Conservation (phyloP, 176 grass and related monocot genomes). For the Metroxylon sagu region DNA sequence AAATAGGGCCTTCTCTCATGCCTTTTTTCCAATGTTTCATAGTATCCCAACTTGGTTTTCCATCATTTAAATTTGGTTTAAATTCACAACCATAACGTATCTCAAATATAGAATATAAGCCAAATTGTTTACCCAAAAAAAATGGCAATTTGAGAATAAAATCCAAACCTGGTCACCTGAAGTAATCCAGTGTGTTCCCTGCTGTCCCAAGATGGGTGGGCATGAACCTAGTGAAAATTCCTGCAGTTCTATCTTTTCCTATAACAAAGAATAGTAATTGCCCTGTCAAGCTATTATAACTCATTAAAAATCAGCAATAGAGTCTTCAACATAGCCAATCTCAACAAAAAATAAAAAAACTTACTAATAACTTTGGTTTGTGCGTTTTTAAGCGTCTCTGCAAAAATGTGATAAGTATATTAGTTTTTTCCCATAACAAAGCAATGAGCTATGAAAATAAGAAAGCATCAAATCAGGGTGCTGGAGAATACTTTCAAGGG, state of each 20-base stretch:
- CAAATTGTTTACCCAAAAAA: no score
- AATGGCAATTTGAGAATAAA: no score
- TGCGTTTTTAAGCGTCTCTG: constrained; percentile 75
- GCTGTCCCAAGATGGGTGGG: constrained; percentile 70
- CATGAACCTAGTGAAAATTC: constrained; percentile 77
- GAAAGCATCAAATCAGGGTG: no score
- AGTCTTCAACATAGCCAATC: constrained; percentile 7
- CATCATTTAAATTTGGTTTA: no score
- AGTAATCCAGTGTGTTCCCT: constrained; percentile 78
- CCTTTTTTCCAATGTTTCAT: no score
- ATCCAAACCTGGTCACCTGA: constrained; percentile 52
- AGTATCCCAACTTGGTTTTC: no score
- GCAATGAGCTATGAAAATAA: neutral
- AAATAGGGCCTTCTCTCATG: no score
- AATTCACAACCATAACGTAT: no score
- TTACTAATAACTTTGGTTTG: constrained; percentile 86
- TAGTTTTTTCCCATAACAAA: constrained; percentile 15
- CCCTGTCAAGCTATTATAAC: constrained; percentile 15
- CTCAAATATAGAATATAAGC: no score
- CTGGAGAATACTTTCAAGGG: no score
- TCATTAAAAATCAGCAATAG: constrained; percentile 16
- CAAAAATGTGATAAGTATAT: constrained; percentile 21
- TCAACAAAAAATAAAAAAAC: constrained; percentile 16
- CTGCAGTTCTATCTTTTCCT: constrained; percentile 97
- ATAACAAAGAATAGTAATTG: constrained; percentile 14